phyloP scores from a whole-genome alignment of 495 filamentous ascomycete species.

The Lepidopterella palustris region DNA sequence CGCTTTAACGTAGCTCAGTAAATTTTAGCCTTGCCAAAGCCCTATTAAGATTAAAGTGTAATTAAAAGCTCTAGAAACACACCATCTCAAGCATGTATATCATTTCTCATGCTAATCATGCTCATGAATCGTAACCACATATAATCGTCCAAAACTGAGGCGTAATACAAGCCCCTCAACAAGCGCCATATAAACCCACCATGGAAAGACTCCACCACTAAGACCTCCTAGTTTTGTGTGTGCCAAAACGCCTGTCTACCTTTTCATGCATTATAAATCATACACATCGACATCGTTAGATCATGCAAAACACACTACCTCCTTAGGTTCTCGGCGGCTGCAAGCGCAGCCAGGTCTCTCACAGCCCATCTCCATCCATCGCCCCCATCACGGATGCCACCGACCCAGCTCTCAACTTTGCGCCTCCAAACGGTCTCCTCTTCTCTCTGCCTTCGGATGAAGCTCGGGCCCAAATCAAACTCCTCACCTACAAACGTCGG shows the following conservation, averaged over 20 bases:
- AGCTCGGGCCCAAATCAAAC: slow-evolving; percentile 94
- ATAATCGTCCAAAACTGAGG: slow-evolving; percentile 20
- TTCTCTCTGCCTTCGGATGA: slow-evolving; percentile 77
- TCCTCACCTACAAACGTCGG: slow-evolving; percentile 61
- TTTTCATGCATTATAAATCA: background rate
- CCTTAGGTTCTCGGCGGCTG: background rate
- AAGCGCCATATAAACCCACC: slow-evolving; percentile 18
- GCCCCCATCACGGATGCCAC: slow-evolving; percentile 46
- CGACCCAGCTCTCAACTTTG: slow-evolving; percentile 73
- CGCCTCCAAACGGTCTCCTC: slow-evolving; percentile 88
- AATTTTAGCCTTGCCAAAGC: too few relatives aligned
- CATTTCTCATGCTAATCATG: slow-evolving; percentile 22
- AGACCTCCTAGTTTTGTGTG: background rate
- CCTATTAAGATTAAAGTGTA: too few relatives aligned
- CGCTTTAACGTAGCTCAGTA: too few relatives aligned
- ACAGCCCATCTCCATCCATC: slow-evolving; percentile 38
- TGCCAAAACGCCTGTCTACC: background rate
- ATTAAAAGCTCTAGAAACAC: background rate
- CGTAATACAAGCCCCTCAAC: slow-evolving; percentile 8
- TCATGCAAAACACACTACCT: slow-evolving; percentile 5
- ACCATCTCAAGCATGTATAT: background rate
- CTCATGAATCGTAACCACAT: slow-evolving; percentile 23
- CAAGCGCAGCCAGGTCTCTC: slow-evolving; percentile 9
- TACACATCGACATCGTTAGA: slow-evolving; percentile 6
- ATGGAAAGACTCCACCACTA: background rate